Conservation (phyloP, 2,329 filamentous ascomycete species). For the Canariomyces notabilis region DNA sequence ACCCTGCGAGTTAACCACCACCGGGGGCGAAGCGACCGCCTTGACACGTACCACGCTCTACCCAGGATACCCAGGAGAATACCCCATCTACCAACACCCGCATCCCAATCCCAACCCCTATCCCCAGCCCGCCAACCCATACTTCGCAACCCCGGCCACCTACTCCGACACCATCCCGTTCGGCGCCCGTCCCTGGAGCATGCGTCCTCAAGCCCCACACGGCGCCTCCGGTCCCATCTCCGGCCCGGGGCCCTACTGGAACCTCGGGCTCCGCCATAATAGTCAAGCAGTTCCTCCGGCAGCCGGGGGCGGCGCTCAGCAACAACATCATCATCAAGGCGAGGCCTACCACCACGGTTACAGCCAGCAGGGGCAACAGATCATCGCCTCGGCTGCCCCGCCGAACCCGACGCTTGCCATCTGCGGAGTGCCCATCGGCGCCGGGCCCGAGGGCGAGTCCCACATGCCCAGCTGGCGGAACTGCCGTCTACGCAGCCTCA, state of each 20-base stretch:
- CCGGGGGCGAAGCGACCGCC: no score
- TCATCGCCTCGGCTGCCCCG: neutral
- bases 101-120: neutral
- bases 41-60: no score
- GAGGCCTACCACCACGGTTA: neutral
- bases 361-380: neutral
- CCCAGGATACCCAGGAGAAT: no score
- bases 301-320: no score
- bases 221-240: neutral
- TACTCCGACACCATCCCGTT: slow-evolving; percentile 11
- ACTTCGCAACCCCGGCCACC: slow-evolving; percentile 8
- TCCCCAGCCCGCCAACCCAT: slow-evolving; percentile 8
- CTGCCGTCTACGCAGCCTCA: slow-evolving; percentile 21
- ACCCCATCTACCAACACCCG: neutral
- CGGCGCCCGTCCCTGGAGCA: slow-evolving; percentile 12
- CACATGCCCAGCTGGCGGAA: slow-evolving; percentile 31
- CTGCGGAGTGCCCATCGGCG: slow-evolving; percentile 37
- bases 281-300: neutral
- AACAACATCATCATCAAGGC: neutral
- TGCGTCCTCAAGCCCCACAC: neutral
- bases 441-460: slow-evolving; percentile 36
- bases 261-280: neutral
- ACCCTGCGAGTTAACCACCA: no score
- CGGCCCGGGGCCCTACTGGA: slow-evolving; percentile 14
- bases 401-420: slow-evolving; percentile 21